Conservation (phyloP, 805 yeast species). For the Candida bentonensis region DNA sequence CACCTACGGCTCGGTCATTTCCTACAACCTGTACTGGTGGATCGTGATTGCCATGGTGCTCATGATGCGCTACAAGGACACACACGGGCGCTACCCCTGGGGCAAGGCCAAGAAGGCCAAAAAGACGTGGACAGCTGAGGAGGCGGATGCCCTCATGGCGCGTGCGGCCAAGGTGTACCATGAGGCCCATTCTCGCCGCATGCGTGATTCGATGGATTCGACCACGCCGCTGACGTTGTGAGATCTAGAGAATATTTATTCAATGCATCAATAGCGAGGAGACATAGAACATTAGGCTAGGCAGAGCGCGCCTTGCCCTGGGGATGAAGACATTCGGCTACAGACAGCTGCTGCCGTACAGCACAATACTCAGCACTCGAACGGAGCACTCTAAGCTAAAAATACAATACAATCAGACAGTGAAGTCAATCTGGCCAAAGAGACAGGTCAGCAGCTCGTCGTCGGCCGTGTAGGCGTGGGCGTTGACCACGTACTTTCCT, state of each 20-base stretch:
- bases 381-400: no score
- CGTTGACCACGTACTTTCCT: slow-evolving; percentile 74
- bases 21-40: slow-evolving; percentile 63
- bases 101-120: slow-evolving; percentile 1
- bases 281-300: no score
- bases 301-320: no score
- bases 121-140: not conserved
- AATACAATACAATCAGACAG: no score
- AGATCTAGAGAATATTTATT: not conserved
- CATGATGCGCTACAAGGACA: slow-evolving; percentile 36
- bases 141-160: slow-evolving; percentile 9
- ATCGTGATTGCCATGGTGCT: slow-evolving; percentile 30
- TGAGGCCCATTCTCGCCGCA: slow-evolving; percentile 2
- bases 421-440: slow-evolving; percentile 32
- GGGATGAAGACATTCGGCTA: no score
- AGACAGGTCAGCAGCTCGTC: slow-evolving; percentile 77
- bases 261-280: no score
- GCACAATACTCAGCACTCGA: no score
- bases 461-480: slow-evolving; percentile 78
- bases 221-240: slow-evolving; percentile 9
- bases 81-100: slow-evolving; percentile 36
- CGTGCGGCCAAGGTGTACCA: slow-evolving; percentile 6
- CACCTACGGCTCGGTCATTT: slow-evolving; percentile 70
- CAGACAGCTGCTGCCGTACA: no score
- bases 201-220: slow-evolving; percentile 2